Percentiles rank a stretch among this genome's conserved stretches.
Evolutionary conservation across 2,329 filamentous ascomycete species (phyloP).

Genomic region (Clathrospora elynae): DNA sequence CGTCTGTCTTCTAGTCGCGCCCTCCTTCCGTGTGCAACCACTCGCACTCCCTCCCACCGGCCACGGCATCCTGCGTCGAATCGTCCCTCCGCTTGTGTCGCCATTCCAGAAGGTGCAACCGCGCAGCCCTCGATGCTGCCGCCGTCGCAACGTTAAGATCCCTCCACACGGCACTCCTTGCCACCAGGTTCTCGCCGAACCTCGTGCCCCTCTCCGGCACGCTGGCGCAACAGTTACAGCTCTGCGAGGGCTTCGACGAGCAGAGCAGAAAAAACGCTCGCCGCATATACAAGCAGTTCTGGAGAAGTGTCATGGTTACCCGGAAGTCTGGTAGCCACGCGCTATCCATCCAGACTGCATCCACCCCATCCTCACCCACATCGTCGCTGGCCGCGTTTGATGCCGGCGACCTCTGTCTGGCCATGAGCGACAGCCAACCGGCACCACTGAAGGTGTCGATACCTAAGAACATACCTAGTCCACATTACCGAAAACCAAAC

Average conservation of each 20-base stretch:
- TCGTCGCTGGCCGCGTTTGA: constrained; percentile 39
- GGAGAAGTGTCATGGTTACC: constrained; percentile 47
- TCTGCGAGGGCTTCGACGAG: constrained; percentile 42
- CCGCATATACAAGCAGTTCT: constrained; percentile 46
- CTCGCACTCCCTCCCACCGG: neutral
- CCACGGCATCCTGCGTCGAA: constrained; percentile 5
- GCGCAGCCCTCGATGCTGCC: constrained; percentile 38
- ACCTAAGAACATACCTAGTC: constrained; percentile 50
- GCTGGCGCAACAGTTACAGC: constrained; percentile 46
- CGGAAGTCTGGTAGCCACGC: constrained; percentile 36
- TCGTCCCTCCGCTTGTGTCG: constrained; percentile 30
- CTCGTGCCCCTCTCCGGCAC: constrained; percentile 43
- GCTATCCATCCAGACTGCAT: constrained; percentile 43
- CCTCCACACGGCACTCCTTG: constrained; percentile 24
- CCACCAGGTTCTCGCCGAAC: constrained; percentile 43
- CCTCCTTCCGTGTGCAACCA: no score
- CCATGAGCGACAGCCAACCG: constrained; percentile 54
- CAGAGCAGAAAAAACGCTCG: constrained; percentile 42
- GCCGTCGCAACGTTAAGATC: constrained; percentile 26
- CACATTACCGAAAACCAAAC: constrained; percentile 69
- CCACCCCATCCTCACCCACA: constrained; percentile 43
- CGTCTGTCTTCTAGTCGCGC: constrained; percentile 3
- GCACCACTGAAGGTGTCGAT: constrained; percentile 58
- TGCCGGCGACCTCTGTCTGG: constrained; percentile 56
- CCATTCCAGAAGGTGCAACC: constrained; percentile 41